These are phyloP conservation scores for Candida fluviatilis DNA, from an alignment of 805 yeast genomes.

Conservation along the genomic window DNA sequence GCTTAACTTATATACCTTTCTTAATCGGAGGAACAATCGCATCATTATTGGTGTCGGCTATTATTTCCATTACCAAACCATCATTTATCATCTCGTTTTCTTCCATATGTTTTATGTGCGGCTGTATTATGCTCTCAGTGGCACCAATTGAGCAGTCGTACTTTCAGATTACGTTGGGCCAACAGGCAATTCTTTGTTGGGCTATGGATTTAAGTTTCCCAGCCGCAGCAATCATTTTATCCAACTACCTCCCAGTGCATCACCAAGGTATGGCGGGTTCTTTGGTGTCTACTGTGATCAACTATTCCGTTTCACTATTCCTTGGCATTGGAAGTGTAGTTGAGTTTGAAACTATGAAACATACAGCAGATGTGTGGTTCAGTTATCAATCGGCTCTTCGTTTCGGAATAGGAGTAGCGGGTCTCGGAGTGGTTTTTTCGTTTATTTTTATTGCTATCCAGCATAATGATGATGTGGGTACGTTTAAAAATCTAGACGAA, in stretches of 20 bases:
- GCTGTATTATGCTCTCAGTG: conserved; percentile 48
- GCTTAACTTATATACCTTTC: conserved; percentile 43
- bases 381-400: conserved; percentile 58
- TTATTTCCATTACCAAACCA: conserved; percentile 46
- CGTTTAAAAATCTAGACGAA: conserved; percentile 2
- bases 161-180: conserved; percentile 55
- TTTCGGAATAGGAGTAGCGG: conserved; percentile 59
- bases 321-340: conserved; percentile 71
- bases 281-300: conserved; percentile 63
- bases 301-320: conserved; percentile 67
- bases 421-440: conserved; percentile 35
- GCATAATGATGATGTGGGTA: conserved; percentile 5
- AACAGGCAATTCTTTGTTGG: conserved; percentile 53
- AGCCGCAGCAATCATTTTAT: conserved; percentile 60
- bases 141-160: conserved; percentile 58
- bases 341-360: conserved; percentile 29
- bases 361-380: conserved; percentile 17
- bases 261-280: conserved; percentile 82
- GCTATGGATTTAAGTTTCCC: conserved; percentile 83
- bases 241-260: conserved; percentile 53
- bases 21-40: conserved; percentile 54
- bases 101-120: conserved; percentile 51
- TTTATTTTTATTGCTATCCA: conserved; percentile 20
- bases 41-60: conserved; percentile 46
- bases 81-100: conserved; percentile 48